Percentiles rank a stretch among this genome's conserved stretches.
Conservation (phyloP, 2,329 filamentous ascomycete species). For the Gaeumannomyces sp. region DNA sequence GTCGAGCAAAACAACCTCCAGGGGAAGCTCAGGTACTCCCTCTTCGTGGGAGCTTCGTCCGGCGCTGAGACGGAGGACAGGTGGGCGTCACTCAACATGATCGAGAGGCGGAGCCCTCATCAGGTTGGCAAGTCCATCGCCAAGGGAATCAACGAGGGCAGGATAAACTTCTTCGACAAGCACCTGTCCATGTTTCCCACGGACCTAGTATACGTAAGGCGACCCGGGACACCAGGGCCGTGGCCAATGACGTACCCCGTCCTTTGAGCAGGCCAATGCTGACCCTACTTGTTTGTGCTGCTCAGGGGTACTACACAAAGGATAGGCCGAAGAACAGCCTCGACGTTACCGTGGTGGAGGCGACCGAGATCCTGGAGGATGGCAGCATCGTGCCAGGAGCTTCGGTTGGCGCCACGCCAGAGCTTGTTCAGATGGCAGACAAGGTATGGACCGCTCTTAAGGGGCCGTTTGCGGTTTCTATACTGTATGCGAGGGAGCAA, state of each 20-base stretch:
- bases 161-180: constrained; percentile 91
- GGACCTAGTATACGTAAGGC: constrained; percentile 63
- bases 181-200: constrained; percentile 88
- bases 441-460: constrained; percentile 43
- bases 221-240: constrained; percentile 31
- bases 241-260: too few relatives aligned
- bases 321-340: constrained; percentile 67
- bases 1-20: constrained; percentile 82
- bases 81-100: constrained; percentile 88
- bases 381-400: constrained; percentile 85
- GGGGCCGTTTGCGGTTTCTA: background rate
- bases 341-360: constrained; percentile 81
- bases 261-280: constrained; percentile 26
- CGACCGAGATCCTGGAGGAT: constrained; percentile 79
- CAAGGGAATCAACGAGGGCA: constrained; percentile 82
- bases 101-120: constrained; percentile 75
- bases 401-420: constrained; percentile 77
- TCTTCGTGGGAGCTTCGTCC: constrained; percentile 86
- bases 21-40: constrained; percentile 76
- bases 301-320: constrained; percentile 69
- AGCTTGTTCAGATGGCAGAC: constrained; percentile 84
- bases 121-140: constrained; percentile 88
- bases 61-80: constrained; percentile 87
- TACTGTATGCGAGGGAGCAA: background rate
- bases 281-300: background rate